Evolutionary conservation across 2,329 filamentous ascomycete genomes (phyloP).

Genomic region (Exophiala sp.): DNA sequence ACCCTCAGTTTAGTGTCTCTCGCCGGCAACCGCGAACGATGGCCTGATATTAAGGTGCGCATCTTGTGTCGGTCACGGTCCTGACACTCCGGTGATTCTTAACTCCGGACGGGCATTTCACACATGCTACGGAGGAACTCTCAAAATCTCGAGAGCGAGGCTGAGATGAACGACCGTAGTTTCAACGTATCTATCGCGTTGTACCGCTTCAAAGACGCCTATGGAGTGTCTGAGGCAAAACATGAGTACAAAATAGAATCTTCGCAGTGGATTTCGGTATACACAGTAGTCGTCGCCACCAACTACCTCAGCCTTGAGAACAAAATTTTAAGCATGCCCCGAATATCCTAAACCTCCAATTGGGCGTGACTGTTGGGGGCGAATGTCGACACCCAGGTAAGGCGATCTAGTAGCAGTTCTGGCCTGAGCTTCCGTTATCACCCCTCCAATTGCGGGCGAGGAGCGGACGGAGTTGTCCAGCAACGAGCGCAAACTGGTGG

Average conservation of each 20-base stretch:
- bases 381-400: too few species aligned
- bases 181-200: slow-evolving; percentile 1
- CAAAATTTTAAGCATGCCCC: slow-evolving; percentile 4
- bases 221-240: too few species aligned
- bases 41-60: neutral
- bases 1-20: too few species aligned
- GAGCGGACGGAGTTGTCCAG: neutral
- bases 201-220: neutral
- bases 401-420: neutral
- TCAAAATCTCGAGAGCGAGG: neutral
- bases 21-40: neutral
- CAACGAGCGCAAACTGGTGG: neutral
- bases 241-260: neutral
- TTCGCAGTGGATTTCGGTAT: too few species aligned
- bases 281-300: slow-evolving; percentile 1
- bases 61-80: too few species aligned
- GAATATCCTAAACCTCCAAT: slow-evolving; percentile 4
- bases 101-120: neutral
- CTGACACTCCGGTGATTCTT: slow-evolving; percentile 5
- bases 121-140: too few species aligned
- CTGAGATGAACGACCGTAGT: neutral
- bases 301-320: slow-evolving; percentile 3
- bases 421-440: neutral
- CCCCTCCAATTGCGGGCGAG: neutral
- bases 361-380: slow-evolving; percentile 2